Evolutionary conservation across 805 yeast genomes (phyloP), one percentile per base, ranked within the genome.

Genomic region (Metschnikowia rubicola): DNA sequence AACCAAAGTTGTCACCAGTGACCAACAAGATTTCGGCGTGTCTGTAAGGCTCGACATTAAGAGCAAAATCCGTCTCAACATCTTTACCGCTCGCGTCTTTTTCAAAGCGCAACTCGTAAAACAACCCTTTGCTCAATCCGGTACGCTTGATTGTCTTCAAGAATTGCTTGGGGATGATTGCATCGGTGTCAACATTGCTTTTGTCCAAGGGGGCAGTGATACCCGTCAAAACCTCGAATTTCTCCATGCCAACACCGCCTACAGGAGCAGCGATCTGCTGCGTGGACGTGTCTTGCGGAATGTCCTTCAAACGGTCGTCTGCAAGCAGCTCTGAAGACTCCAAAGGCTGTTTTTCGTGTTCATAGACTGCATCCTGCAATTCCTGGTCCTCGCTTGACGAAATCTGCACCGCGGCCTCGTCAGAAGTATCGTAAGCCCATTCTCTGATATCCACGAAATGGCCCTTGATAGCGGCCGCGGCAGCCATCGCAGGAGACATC

Each of bases 401-500:
- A 40, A 82, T 63, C 39, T 66, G 64, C 55, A 88, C 70, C 51
- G 80, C 73, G 51, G 95, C 83, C 59, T 81, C 84, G 55, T 77
- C 80, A 53, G 77, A 61, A 37, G 71, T 78, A 52, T 76, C 72
- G 68, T 80, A 86, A 50, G 81, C 73, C 67, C 79, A 88, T 46
- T 88, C 85, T 71, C 99, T 84, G 59, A 91, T 91, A 65, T 94
- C 99, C 39, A 87, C 79, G 61, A 94, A 84, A 62, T 84, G 89
- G 57, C 99, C 99, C 47, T 78, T 79, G 57, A 94, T 84, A 60
- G 91, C 97, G 15, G 99, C 98, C 17, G 98, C 97, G 30, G 99
- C 99, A 40, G 99, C 99, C 99, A 94, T 94, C 19, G 96, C 96
- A 35, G 99, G 99, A 11, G 97, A 88, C 96, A 92, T 89, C 65